Evolutionary conservation across 2,329 filamentous ascomycete species (phyloP), one percentile per base, ranked within the genome.

Genomic region (Colletotrichum spinosum): DNA sequence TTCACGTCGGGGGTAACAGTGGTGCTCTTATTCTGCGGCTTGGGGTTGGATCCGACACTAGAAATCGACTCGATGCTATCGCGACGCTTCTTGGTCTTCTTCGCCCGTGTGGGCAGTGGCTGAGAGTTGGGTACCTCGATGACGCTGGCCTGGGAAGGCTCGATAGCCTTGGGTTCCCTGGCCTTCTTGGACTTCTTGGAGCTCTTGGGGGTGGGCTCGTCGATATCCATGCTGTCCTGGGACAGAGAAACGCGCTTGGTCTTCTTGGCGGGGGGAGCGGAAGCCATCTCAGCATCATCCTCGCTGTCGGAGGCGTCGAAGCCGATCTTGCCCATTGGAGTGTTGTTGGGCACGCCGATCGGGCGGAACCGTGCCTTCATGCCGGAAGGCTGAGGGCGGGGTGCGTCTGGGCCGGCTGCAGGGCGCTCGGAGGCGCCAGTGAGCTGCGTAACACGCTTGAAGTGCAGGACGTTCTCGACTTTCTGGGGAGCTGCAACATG

Each of bases 291-390:
- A 6, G 78, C 74, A 62, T 81, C 81, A 6, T 78, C 79, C 13
- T 83, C 81, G 11, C 74, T 76, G 17, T 81, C 82, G 72, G 84
- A 70, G 2, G 70, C 77, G 34, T 80, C 81, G 10, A 71, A 64
- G 5, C 82, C 82, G 68, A 83, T 83, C 12, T 68, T 74, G 49
- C 71, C 73, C 69, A 74, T 71, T 37, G 74, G 64, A 25, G 70
- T 72, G 63, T 71, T 72, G 56, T 53, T 12, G 8, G 79, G 69
- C 48, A 86, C 81, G 35, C 91, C 91, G 49, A 90, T 85, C 1
- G 91, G 91, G 58, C 84, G 84, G 76, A 86, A 93, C 39, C 91
- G 86, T 76, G 89, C 85, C 71, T 84, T 88, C 58, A 94, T 78
- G 7, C 88, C 90, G 71, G 85, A 83, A 1, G 92, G 90, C 74